phyloP scores from a whole-genome alignment of 208 protist species.

The Perkinsela sp. region DNA sequence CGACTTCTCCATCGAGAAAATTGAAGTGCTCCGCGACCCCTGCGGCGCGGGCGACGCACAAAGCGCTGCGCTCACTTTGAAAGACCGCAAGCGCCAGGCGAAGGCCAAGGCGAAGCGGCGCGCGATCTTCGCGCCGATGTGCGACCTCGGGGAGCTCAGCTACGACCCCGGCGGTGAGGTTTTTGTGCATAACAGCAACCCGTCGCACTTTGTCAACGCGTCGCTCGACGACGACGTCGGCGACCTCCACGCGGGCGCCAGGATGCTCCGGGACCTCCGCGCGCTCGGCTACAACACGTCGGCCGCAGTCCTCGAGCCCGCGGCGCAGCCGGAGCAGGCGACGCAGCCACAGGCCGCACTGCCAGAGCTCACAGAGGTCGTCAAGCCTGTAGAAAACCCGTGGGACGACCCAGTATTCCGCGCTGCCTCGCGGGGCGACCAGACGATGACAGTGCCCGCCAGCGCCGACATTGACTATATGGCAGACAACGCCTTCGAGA shows the following conservation, averaged over 20 bases:
- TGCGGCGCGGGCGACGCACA: constrained; percentile 38
- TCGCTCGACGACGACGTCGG: constrained; percentile 35
- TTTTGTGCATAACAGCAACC: not conserved
- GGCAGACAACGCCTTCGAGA: not conserved
- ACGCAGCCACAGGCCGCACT: not conserved
- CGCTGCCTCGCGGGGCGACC: constrained; percentile 8
- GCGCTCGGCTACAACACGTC: not conserved
- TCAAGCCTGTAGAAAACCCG: not conserved
- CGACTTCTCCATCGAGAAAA: constrained; percentile 68
- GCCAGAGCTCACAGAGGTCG: too few relatives aligned
- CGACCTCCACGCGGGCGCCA: constrained; percentile 37
- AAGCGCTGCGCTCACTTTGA: constrained; percentile 9
- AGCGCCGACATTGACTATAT: not conserved
- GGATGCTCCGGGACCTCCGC: constrained; percentile 29
- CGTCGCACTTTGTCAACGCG: constrained; percentile 58
- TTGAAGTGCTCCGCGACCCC: constrained; percentile 76
- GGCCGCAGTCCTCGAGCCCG: not conserved
- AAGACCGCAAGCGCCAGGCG: constrained; percentile 63
- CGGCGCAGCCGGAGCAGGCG: not conserved
- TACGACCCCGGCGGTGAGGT: constrained; percentile 88
- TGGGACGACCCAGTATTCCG: too few relatives aligned
- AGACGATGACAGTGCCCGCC: not conserved
- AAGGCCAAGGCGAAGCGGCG: constrained; percentile 62
- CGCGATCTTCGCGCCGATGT: constrained; percentile 86
- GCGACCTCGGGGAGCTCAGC: constrained; percentile 83